Base-by-base conservation (phyloP, 495 filamentous ascomycete species). In the Neurospora discreta region DNA sequence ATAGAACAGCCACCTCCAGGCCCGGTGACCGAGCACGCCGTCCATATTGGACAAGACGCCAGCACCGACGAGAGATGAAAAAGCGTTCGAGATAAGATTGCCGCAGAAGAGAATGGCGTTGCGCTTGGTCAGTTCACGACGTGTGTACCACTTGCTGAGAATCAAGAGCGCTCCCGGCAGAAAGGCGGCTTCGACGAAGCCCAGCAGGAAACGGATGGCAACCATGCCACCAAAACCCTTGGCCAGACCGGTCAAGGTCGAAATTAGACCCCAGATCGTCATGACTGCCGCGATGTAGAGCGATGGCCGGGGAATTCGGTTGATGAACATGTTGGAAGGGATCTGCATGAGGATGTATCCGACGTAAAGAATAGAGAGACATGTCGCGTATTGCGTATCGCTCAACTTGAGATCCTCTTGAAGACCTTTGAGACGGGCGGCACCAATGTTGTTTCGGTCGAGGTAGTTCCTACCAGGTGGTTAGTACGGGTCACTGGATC, bases 181-280 rank as follows among this genome's bases (percentile, higher is more conserved):
- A 76, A 82, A 86, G 40, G 82, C 81, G 7, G 81, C 81, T 71
- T 85, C 82, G 40, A 84, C 83, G 73, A 91, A 90, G 68, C 91
- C 90, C 2, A 93, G 82, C 72, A 91, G 87, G 81, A 92, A 92
- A 20, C 90, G 86, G 69, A 87, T 85, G 4, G 84, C 84, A 15
- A 91, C 82, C 73, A 92, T 85, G 13, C 87, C 88, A 30, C 82
- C 84, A 75, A 85, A 92, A 78, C 82, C 88, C 16, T 86, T 84
- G 5, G 84, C 87, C 36, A 82, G 83, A 44, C 87, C 90, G 23
- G 87, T 89, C 2, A 84, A 81, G 0, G 87, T 88, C 0, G 89
- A 90, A 69, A 93, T 88, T 15, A 89, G 78, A n/a, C 90, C 90
- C 91, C 91, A 93, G 5, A 89, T 71, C 18, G 89, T 71, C 88